Base-by-base conservation (phyloP, 768 basidiomycete genomes). In the Lentinula aciculospora region DNA sequence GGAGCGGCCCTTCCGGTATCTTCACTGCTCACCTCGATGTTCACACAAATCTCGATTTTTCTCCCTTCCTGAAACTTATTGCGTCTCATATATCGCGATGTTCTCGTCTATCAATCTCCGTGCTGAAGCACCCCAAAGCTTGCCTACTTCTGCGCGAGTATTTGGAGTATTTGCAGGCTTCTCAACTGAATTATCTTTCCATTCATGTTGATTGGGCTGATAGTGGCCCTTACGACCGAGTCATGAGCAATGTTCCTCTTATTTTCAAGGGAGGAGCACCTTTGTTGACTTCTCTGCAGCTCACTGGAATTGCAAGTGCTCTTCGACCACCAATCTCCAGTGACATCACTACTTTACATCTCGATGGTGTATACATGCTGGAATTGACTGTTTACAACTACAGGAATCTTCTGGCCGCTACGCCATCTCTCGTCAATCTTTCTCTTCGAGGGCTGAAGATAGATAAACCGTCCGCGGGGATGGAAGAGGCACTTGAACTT, bases 251-350 rank as follows among this genome's bases (percentile, higher is more conserved):
- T 15, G 58, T 61, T 54, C 66, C 73, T 2, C 61, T 63, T 19
- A 74, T 78, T 36, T 65, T 79, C 32, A 51, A 61, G 1, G 62
- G 62, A 17, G 69, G 70, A 19, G 66, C 72, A 10, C 70, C 74
- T 6, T 61, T 61, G 15, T 65, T 81, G 29, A 67, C 62, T 21
- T 75, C 76, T 56, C 69, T 78, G n/a, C 72, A 77, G 5, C 60
- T 81, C 21, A 73, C 73, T 2, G 77, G 77, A 7, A 65, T 70
- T 51, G 72, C 76, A 4, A 75, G 76, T 7, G 68, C 66, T 25
- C 64, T 78, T 17, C 69, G 70, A 25, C 79, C 78, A 8, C 74
- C 77, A 0, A 63, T 72, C 13, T 58, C 58, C 8, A 58, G 28
- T 19, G 44, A 62, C 5, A 66, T 77, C 21, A 70, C 69, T 6